Evolutionary conservation across 2,329 filamentous ascomycete species (phyloP), one percentile per base, ranked within the genome.

Genomic region (Cladobotryum mycophilum): DNA sequence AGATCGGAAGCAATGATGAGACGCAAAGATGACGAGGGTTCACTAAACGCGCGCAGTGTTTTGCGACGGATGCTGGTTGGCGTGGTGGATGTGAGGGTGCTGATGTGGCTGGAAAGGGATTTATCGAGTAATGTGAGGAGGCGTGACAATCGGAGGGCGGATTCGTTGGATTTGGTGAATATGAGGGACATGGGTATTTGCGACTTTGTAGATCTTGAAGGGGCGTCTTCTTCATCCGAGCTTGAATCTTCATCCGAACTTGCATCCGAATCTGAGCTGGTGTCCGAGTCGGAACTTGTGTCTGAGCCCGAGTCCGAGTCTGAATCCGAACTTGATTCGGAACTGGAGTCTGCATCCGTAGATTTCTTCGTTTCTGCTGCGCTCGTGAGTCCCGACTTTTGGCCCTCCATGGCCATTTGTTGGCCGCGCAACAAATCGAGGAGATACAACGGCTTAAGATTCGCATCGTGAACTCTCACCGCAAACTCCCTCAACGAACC

Each of bases 1-100:
- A 95, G 85, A 65, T 97, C 92, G 0, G 93, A 95, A 1, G 91
- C 90, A 42, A 97, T 85, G 41, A 97, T 81, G 43, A 95, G 82
- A 6, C 84, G 83, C 22, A 88, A 68, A 52, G 80, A 81, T 2
- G 78, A 74, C 61, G 89, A 88, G 3, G 78, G 75, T 52, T 80
- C 80, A 3, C 77, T 70, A 65, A 92, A 91, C n/a, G 79, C 77
- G 22, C 76, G 76, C 20, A 91, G 74, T 0, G 85, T 82, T 60
- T 82, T 84, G 53, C 81, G 80, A 14, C 87, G 84, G 13, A 80
- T 76, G 13, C 84, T 80, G 1, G 85, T 88, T n/a, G 86, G 81
- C 22, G 84, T 86, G 0, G 88, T 88, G 17, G 88, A 91, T 13
- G 88, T 88, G 54, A 93, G 79, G 0, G 85, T 89, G 53, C 82